These are phyloP conservation scores for Coniochaeta prunicola DNA, from an alignment of 2,329 filamentous ascomycete genomes.

Conservation along the genomic window DNA sequence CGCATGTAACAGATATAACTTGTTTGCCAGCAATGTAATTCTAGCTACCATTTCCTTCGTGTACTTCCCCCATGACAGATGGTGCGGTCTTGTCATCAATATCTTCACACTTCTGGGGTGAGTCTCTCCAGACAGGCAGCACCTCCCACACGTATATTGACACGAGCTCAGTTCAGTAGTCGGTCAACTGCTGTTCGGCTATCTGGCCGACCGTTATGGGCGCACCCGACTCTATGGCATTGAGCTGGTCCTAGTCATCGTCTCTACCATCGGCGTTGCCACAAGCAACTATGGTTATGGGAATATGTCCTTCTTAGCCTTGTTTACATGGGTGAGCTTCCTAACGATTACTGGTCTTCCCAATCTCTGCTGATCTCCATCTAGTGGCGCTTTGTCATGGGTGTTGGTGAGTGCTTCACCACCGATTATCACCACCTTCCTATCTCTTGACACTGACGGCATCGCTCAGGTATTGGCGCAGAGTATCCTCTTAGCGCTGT, in stretches of 20 bases:
- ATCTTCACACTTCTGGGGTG: constrained; percentile 42
- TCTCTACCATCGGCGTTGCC: constrained; percentile 50
- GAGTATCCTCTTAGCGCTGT: constrained; percentile 62
- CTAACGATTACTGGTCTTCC: background rate
- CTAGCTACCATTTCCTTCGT: constrained; percentile 45
- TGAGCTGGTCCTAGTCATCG: constrained; percentile 47
- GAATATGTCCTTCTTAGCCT: constrained; percentile 40
- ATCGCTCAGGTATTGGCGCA: constrained; percentile 48
- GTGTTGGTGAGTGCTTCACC: constrained; percentile 30
- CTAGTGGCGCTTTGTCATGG: constrained; percentile 48
- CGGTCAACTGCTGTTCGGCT: constrained; percentile 45
- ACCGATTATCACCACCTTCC: background rate
- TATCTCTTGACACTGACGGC: background rate
- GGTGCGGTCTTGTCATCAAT: constrained; percentile 41
- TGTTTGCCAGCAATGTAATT: constrained; percentile 48
- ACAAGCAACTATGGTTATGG: constrained; percentile 42
- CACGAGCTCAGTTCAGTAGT: constrained; percentile 30
- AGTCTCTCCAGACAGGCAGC: background rate
- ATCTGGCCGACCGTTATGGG: constrained; percentile 46
- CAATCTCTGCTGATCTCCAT: background rate
- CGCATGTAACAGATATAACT: constrained; percentile 34
- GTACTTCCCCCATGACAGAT: constrained; percentile 39
- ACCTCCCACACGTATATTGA: background rate
- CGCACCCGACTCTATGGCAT: constrained; percentile 49
- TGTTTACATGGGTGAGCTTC: constrained; percentile 38